phyloP scores from a whole-genome alignment of 1,284 basidiomycete genomes.

The Tremellales sp. region DNA sequence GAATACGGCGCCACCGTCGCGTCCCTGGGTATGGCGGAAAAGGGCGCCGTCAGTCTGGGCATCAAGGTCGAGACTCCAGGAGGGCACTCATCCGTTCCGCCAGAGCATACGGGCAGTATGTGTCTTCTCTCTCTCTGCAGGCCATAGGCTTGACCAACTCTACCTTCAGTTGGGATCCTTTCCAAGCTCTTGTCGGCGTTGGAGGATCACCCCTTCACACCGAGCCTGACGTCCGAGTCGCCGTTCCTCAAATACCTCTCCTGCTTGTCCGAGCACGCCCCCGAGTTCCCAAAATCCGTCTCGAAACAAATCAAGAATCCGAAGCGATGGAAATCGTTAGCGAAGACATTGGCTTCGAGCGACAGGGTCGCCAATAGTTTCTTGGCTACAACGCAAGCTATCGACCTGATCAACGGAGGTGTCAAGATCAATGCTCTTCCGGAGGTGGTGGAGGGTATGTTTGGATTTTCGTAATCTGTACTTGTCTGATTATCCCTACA shows the following conservation, averaged over 20 bases:
- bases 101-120: slow-evolving; percentile 47
- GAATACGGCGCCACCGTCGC: slow-evolving; percentile 46
- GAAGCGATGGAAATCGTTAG: slow-evolving; percentile 48
- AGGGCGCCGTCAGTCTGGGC: slow-evolving; percentile 46
- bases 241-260: slow-evolving; percentile 51
- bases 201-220: slow-evolving; percentile 44
- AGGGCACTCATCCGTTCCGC: slow-evolving; percentile 47
- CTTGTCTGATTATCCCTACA: background rate
- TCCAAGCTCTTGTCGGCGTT: slow-evolving; percentile 41
- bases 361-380: slow-evolving; percentile 40
- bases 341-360: slow-evolving; percentile 37
- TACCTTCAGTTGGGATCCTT: slow-evolving; percentile 44
- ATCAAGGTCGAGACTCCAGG: slow-evolving; percentile 46
- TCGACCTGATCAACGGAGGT: slow-evolving; percentile 46
- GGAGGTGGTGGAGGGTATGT: slow-evolving; percentile 42
- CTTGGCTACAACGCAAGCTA: slow-evolving; percentile 45
- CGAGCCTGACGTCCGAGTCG: slow-evolving; percentile 37
- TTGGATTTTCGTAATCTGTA: background rate
- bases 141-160: background rate
- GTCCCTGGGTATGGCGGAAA: slow-evolving; percentile 51
- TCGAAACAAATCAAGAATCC: slow-evolving; percentile 38
- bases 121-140: background rate
- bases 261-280: slow-evolving; percentile 51
- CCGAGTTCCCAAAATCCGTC: slow-evolving; percentile 42
- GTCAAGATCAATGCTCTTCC: slow-evolving; percentile 50